These are phyloP conservation scores for Penicillium sp. DNA, from an alignment of 2,329 filamentous ascomycete genomes.

Conservation along the genomic window DNA sequence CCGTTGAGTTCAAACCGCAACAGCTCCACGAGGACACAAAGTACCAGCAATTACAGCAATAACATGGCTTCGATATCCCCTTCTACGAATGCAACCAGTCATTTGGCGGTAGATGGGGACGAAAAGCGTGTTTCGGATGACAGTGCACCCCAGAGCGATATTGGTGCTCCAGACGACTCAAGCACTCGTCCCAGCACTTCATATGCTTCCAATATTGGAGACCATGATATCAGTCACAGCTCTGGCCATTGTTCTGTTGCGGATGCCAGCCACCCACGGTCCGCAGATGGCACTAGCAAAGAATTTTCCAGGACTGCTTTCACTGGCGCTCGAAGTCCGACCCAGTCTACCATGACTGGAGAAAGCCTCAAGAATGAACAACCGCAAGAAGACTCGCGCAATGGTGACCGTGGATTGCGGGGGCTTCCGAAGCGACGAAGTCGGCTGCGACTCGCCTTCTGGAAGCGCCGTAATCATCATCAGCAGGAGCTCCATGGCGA, in stretches of 20 bases:
- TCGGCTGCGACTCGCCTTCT: constrained; percentile 43
- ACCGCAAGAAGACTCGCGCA: constrained; percentile 20
- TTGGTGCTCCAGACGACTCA: constrained; percentile 28
- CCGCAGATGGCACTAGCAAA: constrained; percentile 25
- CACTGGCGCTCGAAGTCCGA: constrained; percentile 28
- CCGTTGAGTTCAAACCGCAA: constrained; percentile 37
- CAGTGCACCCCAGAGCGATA: constrained; percentile 30
- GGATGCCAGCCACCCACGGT: constrained; percentile 11
- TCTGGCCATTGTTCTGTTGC: constrained; percentile 24
- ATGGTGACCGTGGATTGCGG: constrained; percentile 24
- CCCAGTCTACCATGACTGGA: constrained; percentile 28
- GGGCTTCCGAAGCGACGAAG: constrained; percentile 38
- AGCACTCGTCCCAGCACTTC: constrained; percentile 34
- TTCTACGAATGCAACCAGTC: constrained; percentile 46
- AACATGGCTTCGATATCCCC: constrained; percentile 43
- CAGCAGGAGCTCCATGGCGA: constrained; percentile 35
- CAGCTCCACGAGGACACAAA: constrained; percentile 42
- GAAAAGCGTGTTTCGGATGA: constrained; percentile 34
- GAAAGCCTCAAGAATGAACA: constrained; percentile 28
- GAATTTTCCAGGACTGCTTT: constrained; percentile 23
- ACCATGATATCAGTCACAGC: constrained; percentile 24
- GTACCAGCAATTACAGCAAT: constrained; percentile 44
- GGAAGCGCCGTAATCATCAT: constrained; percentile 38
- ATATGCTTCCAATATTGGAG: constrained; percentile 20
- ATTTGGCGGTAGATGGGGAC: constrained; percentile 43